These are phyloP conservation scores for Neofusicoccum kwambonambiense DNA, from an alignment of 2,329 filamentous ascomycete genomes.

Conservation along the genomic window DNA sequence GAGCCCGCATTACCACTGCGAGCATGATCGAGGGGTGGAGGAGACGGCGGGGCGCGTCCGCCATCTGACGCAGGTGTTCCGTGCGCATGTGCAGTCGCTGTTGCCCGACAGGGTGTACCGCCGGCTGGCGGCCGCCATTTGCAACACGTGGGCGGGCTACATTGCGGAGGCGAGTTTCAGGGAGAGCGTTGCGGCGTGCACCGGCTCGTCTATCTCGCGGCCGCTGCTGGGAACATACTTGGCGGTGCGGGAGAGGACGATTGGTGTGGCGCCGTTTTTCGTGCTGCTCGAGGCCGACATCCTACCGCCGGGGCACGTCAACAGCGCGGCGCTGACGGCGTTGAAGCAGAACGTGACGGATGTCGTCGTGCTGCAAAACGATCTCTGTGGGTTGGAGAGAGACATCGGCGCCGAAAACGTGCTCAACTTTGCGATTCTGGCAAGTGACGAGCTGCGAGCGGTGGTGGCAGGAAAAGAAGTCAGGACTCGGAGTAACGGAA, in stretches of 20 bases:
- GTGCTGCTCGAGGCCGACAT: not conserved
- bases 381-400: not conserved
- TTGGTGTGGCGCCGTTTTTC: not conserved
- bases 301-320: not conserved
- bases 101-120: not conserved
- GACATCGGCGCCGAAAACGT: not conserved
- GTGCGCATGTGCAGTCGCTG: not conserved
- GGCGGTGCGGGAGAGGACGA: not conserved
- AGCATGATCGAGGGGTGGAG: not conserved
- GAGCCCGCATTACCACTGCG: not conserved
- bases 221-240: not conserved
- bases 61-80: not conserved
- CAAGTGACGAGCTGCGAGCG: not conserved
- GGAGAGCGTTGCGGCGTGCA: not conserved
- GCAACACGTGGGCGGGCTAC: conserved; percentile 1
- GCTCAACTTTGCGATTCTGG: not conserved
- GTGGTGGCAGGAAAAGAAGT: not conserved
- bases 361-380: not conserved
- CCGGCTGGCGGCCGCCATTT: not conserved
- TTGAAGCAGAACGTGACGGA: not conserved
- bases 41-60: not conserved
- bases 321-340: not conserved
- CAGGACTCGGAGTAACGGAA: not conserved
- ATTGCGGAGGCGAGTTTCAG: not conserved
- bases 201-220: not conserved